phyloP scores from a whole-genome alignment of 768 basidiomycete species.

The Chlorophyllum brunneum region DNA sequence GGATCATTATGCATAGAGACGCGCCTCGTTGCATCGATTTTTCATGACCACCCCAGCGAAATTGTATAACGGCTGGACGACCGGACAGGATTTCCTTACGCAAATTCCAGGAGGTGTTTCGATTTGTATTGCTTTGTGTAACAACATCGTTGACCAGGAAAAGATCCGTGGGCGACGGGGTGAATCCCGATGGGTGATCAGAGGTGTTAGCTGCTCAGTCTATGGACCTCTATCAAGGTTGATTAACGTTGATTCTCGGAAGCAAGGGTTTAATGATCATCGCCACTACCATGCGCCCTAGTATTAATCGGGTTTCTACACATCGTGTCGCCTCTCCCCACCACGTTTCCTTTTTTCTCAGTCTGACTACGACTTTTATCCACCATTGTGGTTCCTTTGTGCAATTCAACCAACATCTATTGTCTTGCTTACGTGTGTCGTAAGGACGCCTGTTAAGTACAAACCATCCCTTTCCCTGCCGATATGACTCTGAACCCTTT shows the following conservation, averaged over 20 bases:
- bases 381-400: no score
- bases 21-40: slow-evolving; percentile 11
- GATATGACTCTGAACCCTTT: no score
- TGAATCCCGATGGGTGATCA: slow-evolving; percentile 8
- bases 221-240: slow-evolving; percentile 5
- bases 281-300: neutral
- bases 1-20: slow-evolving; percentile 7
- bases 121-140: slow-evolving; percentile 14
- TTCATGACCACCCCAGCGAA: slow-evolving; percentile 10
- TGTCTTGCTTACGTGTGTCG: no score
- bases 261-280: slow-evolving; percentile 4
- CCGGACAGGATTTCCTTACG: slow-evolving; percentile 14
- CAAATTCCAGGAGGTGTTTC: slow-evolving; percentile 11
- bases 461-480: no score
- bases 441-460: no score
- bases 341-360: no score
- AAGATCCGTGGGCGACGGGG: slow-evolving; percentile 8
- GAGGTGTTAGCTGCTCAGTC: neutral
- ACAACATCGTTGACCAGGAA: slow-evolving; percentile 14
- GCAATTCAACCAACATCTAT: no score
- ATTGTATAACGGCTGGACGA: slow-evolving; percentile 13
- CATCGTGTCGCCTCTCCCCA: no score
- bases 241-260: slow-evolving; percentile 1
- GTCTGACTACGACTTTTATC: no score
- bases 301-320: no score